Evolutionary conservation across 2,329 filamentous ascomycete genomes (phyloP), one percentile per base, ranked within the genome.

Genomic region (Trichoderma sp.): DNA sequence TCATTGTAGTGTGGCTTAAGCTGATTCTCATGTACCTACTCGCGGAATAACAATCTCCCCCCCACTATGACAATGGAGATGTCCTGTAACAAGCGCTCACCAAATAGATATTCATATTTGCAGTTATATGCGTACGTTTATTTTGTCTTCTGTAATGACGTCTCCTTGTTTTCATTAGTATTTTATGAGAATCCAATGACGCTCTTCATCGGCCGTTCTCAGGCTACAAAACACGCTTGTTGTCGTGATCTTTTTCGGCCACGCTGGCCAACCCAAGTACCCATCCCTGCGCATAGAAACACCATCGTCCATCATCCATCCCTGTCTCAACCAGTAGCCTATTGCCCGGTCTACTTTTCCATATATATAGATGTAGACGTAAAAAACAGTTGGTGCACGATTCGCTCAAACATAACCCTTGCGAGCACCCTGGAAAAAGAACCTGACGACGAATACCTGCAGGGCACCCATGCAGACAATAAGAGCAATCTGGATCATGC

Each of bases 361-460:
- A 6, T 31, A 14, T 2, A 24, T 75, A 74, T n/a, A 43, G 40
- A 43, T n/a, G 74, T 68, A 74, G 73, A 76, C 75, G 75, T 73
- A 73, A 69, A 73, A 68, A 73, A 69, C 73, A 72, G 72, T 69
- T 74, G 60, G 43, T 71, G 71, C 72, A 70, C 8, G 66, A 72
- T 70, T 69, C 64, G 29, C 82, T 87, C 79, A 89, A 81, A 91
- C 89, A 77, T 91, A 91, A 71, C 88, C 89, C 82, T 91, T 91
- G 75, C 89, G 84, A 64, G 89, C 89, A 68, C 89, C 88, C 86
- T 89, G 95, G 88, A 99, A 99, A 85, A 99, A 99, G 90, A 98
- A 98, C 73, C 93, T 86, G 75, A 99, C 96, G 75, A 99, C 90
- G 81, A 98, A 97, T 62, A 99, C 96, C 84, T 99, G 96, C 78